These are phyloP conservation scores for Taphrina communis DNA, from an alignment of 1,139 yeast species.

Conservation along the genomic window DNA sequence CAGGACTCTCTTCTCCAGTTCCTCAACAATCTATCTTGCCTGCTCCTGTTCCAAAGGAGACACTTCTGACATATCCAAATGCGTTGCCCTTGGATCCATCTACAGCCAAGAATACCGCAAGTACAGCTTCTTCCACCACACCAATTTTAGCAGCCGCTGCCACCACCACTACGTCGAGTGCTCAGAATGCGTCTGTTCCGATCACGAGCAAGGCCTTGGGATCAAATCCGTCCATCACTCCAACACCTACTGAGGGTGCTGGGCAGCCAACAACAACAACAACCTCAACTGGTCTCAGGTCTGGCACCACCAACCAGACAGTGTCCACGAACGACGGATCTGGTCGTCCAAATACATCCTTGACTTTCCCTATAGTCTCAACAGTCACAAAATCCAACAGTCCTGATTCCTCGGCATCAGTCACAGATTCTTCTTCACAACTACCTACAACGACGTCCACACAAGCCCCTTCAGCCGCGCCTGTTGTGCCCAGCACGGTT, in stretches of 20 bases:
- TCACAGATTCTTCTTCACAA: neutral
- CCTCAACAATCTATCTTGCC: neutral
- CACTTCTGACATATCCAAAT: neutral
- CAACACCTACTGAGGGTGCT: neutral
- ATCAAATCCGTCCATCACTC: neutral
- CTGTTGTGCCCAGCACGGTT: neutral
- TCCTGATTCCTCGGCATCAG: neutral
- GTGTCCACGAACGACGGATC: neutral
- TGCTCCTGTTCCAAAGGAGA: neutral
- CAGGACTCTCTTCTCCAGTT: neutral
- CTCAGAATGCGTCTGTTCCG: neutral
- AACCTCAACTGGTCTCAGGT: neutral
- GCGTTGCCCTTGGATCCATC: neutral
- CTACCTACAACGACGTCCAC: neutral
- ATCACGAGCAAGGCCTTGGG: too few relatives aligned
- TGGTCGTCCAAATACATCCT: neutral
- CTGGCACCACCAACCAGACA: conserved; percentile 9
- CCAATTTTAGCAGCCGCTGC: neutral
- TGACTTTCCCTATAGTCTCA: neutral
- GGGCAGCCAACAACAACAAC: neutral
- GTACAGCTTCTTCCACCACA: neutral
- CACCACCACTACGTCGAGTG: neutral
- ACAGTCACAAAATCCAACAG: neutral
- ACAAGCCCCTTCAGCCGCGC: neutral
- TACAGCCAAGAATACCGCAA: neutral